Conservation (phyloP, 345 rosid species). For the Moricandia arvensis region DNA sequence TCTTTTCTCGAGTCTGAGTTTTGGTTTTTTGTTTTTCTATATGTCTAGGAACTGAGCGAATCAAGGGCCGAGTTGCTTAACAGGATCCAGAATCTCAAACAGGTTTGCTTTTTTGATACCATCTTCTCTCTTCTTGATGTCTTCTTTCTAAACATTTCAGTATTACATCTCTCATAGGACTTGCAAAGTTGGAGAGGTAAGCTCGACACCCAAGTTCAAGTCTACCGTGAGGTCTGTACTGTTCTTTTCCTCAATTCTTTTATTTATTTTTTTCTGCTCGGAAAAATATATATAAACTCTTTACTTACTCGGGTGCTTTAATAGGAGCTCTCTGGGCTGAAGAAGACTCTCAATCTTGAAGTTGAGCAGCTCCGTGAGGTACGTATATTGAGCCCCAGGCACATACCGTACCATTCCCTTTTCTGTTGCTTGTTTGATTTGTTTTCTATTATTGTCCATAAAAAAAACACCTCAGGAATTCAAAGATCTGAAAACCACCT, state of each 20-base stretch:
- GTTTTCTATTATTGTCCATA: neutral
- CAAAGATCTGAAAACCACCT: slow-evolving; percentile 65
- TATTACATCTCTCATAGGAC: slow-evolving; percentile 55
- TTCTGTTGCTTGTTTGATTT: no score
- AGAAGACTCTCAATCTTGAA: slow-evolving; percentile 65
- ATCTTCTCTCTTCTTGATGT: neutral
- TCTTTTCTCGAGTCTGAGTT: neutral
- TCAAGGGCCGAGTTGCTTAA: slow-evolving; percentile 80
- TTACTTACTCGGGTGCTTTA: slow-evolving; percentile 3
- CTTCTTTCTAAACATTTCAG: neutral
- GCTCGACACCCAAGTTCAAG: slow-evolving; percentile 83
- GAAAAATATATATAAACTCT: neutral
- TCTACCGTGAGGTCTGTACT: slow-evolving; percentile 66
- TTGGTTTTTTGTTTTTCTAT: neutral
- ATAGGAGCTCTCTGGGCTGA: slow-evolving; percentile 76
- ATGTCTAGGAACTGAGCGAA: slow-evolving; percentile 76
- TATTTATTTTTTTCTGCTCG: no score
- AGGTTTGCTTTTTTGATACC: slow-evolving; percentile 49
- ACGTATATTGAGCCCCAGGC: neutral
- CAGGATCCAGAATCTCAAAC: slow-evolving; percentile 85
- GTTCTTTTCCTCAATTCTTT: neutral
- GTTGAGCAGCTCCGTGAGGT: slow-evolving; percentile 70
- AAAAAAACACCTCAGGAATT: slow-evolving; percentile 52
- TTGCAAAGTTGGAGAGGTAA: slow-evolving; percentile 93
- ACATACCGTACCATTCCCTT: neutral